Percentiles rank a stretch among this genome's conserved stretches.
Conservation (phyloP, 2,329 filamentous ascomycete species). For the Fusarium sp. region DNA sequence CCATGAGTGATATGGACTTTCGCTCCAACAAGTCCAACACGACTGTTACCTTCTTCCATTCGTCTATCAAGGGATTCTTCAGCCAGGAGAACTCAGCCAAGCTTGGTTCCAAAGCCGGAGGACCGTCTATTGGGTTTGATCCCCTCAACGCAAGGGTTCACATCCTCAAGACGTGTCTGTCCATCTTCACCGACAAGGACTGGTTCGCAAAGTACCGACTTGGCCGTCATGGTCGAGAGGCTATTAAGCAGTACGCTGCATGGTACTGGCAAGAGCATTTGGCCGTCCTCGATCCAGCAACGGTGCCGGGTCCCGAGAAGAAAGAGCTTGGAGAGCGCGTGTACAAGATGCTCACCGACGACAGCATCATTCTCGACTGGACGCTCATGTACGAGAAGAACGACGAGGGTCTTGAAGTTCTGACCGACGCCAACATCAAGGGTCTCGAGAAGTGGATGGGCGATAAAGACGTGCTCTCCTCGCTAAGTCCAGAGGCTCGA, state of each 20-base stretch:
- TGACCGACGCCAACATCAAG: constrained; percentile 54
- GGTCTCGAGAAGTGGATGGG: constrained; percentile 52
- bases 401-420: constrained; percentile 56
- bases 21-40: constrained; percentile 57
- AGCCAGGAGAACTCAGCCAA: constrained; percentile 47
- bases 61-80: constrained; percentile 55
- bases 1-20: constrained; percentile 52
- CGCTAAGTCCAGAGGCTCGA: constrained; percentile 46
- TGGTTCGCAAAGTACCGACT: constrained; percentile 48
- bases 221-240: constrained; percentile 41
- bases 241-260: constrained; percentile 55
- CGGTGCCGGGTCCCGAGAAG: constrained; percentile 47
- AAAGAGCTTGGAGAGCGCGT: constrained; percentile 49
- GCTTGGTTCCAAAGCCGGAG: constrained; percentile 11
- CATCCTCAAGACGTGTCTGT: constrained; percentile 53
- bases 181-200: constrained; percentile 52
- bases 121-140: constrained; percentile 51
- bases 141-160: constrained; percentile 50
- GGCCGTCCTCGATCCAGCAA: constrained; percentile 48
- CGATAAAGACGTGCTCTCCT: constrained; percentile 48
- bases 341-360: constrained; percentile 53
- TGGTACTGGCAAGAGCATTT: constrained; percentile 60
- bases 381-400: constrained; percentile 55
- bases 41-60: constrained; percentile 55
- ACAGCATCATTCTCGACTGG: constrained; percentile 53